Evolutionary conservation across 345 rosid genomes (phyloP).

Genomic region (Camelina laxa): DNA sequence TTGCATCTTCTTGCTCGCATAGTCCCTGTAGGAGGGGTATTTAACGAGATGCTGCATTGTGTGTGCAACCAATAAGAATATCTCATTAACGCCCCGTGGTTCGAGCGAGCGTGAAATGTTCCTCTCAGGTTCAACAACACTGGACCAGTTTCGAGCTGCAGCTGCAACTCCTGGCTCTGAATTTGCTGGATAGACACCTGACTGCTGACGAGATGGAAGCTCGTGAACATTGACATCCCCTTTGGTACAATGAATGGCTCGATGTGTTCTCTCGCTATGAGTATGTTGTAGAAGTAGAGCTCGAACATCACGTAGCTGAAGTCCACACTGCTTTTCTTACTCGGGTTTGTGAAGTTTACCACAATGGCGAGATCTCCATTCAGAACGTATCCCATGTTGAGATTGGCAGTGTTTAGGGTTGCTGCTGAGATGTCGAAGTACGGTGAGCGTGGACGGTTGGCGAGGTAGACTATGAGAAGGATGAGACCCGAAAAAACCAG

Average conservation of each 20-base stretch:
- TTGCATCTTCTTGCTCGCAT: conserved; percentile 60
- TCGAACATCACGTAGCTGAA: conserved; percentile 64
- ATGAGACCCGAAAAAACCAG: conserved; percentile 65
- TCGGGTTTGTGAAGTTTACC: conserved; percentile 87
- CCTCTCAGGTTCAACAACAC: conserved; percentile 65
- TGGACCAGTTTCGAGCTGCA: conserved; percentile 57
- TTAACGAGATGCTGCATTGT: conserved; percentile 57
- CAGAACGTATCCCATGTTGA: conserved; percentile 66
- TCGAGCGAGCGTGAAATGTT: conserved; percentile 66
- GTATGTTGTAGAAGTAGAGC: conserved; percentile 63
- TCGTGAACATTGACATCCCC: conserved; percentile 49
- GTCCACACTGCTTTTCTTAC: conserved; percentile 71
- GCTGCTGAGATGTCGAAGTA: conserved; percentile 66
- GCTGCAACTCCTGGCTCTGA: conserved; percentile 55
- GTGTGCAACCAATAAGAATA: conserved; percentile 77
- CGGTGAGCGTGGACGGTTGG: conserved; percentile 76
- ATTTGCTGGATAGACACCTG: conserved; percentile 65
- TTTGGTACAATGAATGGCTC: conserved; percentile 70
- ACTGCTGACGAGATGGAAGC: conserved; percentile 68
- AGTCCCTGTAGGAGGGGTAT: conserved; percentile 77
- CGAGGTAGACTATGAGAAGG: conserved; percentile 72
- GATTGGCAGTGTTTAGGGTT: conserved; percentile 73
- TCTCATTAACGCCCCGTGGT: conserved; percentile 61
- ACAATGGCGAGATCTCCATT: conserved; percentile 73
- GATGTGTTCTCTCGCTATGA: conserved; percentile 67